Evolutionary conservation across 1,139 yeast species (phyloP), one percentile per base, ranked within the genome.

Genomic region (Protomyces gravidus): DNA sequence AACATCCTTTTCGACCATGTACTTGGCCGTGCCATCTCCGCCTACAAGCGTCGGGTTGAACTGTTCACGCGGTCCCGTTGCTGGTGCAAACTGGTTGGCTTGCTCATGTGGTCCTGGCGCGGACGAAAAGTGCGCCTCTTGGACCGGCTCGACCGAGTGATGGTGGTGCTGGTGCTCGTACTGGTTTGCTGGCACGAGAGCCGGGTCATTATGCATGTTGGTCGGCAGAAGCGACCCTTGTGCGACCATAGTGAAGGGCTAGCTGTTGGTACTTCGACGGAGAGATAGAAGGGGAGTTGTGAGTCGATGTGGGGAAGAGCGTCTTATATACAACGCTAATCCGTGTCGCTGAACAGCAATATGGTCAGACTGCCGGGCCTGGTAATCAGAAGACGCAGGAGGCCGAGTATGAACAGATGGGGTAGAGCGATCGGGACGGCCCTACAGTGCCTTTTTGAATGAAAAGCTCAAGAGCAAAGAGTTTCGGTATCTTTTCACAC

Each of bases 131-230:
- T 46, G 42, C 28, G 40, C 51, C 42, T 53, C 58, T 9, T 36
- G 36, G 45, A 53, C 19, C 9, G 58, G 58, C 39, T 53, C 51
- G 17, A 53, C 39, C 25, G 58, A 50, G 39, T 53, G 58, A 17
- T 53, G 28, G 19, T 45, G 47, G 32, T 53, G 58, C 47, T 25
- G 51, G 28, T 53, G 58, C 25, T 30, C 40, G 19, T 53, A 36
- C 47, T 53, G 46, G 28, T 45, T 53, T 13, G 45, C 51, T 4
- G 58, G 58, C 15, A 46, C 25, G 46, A 53, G 51, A 11, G 58
- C 58, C 21, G 58, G 58, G 21, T 53, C 58, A 23, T 36, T 17
- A 17, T 45, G 50, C 17, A 19, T 33, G 28, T 53, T 50, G n/a
- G 47, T 53, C 15, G 58, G 58, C 46, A 53, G 42, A 46, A 53